A percentile compares a stretch with the other conserved stretches of the same genome.
Evolutionary conservation across 2,329 filamentous ascomycete species (phyloP).

Genomic region (Aphanocladium album): DNA sequence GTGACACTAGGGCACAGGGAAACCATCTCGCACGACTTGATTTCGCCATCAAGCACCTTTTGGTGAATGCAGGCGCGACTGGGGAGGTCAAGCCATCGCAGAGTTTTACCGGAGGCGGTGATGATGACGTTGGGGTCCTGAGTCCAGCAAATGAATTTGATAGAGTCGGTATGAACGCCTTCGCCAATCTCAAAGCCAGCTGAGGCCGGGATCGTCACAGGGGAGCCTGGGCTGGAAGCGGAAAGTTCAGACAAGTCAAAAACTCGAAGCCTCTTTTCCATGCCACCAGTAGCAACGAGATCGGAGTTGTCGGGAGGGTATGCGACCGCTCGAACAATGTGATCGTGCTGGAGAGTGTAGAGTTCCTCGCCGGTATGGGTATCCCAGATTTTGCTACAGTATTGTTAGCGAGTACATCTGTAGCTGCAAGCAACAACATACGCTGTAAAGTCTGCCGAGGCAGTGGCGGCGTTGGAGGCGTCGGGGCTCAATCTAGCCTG

Average conservation of each 20-base stretch:
- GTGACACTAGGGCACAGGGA: slow-evolving; percentile 56
- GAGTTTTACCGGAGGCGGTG: slow-evolving; percentile 84
- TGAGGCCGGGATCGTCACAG: slow-evolving; percentile 51
- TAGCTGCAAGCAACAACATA: slow-evolving; percentile 38
- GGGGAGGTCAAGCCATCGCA: slow-evolving; percentile 92
- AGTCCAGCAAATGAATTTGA: slow-evolving; percentile 96
- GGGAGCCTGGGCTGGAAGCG: slow-evolving; percentile 32
- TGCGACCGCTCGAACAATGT: slow-evolving; percentile 91
- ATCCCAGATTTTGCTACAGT: slow-evolving; percentile 87
- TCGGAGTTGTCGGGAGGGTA: slow-evolving; percentile 77
- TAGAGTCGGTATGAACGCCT: slow-evolving; percentile 76
- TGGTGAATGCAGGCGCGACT: slow-evolving; percentile 70
- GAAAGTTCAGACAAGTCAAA: slow-evolving; percentile 72
- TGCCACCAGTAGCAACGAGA: slow-evolving; percentile 88
- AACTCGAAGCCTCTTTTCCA: slow-evolving; percentile 93
- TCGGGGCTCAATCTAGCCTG: slow-evolving; percentile 87
- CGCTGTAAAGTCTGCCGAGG: slow-evolving; percentile 94
- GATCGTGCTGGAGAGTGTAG: slow-evolving; percentile 81
- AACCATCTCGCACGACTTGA: slow-evolving; percentile 89
- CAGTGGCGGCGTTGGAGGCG: slow-evolving; percentile 82
- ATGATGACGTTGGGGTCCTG: slow-evolving; percentile 81
- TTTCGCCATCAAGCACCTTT: slow-evolving; percentile 73
- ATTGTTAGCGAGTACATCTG: slow-evolving; percentile 23
- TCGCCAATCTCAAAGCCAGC: slow-evolving; percentile 81
- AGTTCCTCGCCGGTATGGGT: slow-evolving; percentile 89